Base-by-base conservation (phyloP, 139 green algal species). In the Coelastrella sp. region DNA sequence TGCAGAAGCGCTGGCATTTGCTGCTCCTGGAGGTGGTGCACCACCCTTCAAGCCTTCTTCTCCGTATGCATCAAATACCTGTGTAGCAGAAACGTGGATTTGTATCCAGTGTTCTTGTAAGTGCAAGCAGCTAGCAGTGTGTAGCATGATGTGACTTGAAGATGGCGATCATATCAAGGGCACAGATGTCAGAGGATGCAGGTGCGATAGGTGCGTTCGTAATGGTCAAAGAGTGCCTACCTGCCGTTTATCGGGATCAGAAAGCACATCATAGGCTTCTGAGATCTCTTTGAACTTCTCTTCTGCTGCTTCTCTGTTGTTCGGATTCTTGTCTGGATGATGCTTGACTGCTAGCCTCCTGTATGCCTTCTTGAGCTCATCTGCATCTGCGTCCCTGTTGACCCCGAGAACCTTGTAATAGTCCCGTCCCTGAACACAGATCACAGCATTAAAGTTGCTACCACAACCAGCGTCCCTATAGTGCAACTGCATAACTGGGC, bases 221-320 rank as follows among this genome's bases (percentile, higher is more conserved):
- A n/a, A n/a, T n/a, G n/a, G n/a, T n/a, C n/a, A n/a, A n/a, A n/a
- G n/a, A 8, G 30, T 25, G 4, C 64, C 19, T 27, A 97, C 74
- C 79, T 95, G 84, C 0, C 90, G 82, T 89, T 98, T 98, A 11
- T 97, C 63, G 4, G 92, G 84, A 80, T 98, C 95, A 6, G 91
- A 92, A 43, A 98, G 88, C 38, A 96, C 92, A 62, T 98, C 95
- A 50, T 96, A 98, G 0, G 95, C 95, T 77, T 98, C 95, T 1
- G 85, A 90, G 9, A 98, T 85, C 74, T 98, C 92, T 63, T 98
- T 98, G 82, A 97, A 97, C 59, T 84, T 84, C 59, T 84, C 59
- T 37, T 84, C 77, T 6, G 77, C 77, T 43, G 59, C 57, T 30
- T 53, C 59, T 50, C 73, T 67, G 73, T 43, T 62, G 30, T 69